Base-by-base conservation (phyloP, 805 yeast species). In the Schwanniomyces occidentalis region DNA sequence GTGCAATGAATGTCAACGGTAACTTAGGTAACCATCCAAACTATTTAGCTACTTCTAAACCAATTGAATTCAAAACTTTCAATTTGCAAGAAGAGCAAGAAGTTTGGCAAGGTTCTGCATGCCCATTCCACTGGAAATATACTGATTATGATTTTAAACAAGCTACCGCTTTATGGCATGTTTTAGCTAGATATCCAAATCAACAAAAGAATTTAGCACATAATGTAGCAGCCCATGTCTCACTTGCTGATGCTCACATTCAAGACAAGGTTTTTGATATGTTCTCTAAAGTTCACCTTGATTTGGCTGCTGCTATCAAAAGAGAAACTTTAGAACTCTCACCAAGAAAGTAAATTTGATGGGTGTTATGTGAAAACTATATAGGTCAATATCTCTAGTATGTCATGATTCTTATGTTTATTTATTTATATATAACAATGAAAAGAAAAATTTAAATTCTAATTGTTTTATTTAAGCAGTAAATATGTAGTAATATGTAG, bases 61-160 rank as follows among this genome's bases (percentile, higher is more conserved):
- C 80, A 33, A 54, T 75, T 32, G 71, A 71, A 52, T 74, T 69
- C 54, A 60, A 61, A 44, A 45, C 53, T 27, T 57, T 70, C 46
- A 69, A 67, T 45, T 55, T 74, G 31, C 84, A 80, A 58, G 73
- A 75, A 52, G 78, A 79, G 49, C 90, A 83, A 63, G 95, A 85
- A 66, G 74, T 78, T 42, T 86, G 93, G 93, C 65, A 69, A 38
- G 93, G 93, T 38, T 77, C 88, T 35, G 93, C 93, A 30, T 67
- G 81, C 42, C 87, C 91, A 45, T 85, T 76, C 79, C 93, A 88
- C 68, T 89, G 96, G 96, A 73, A 75, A 38, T 76, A 76, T 36
- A 65, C 74, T 17, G 83, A 80, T 33, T 87, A 77, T 41, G 96
- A 90, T 66, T 90, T 67, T 60, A 74, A 63, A 44, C 96, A 90